A percentile compares a stretch with the other conserved stretches of the same genome.
phyloP scores from a whole-genome alignment of 345 rosid genomes.

The Alliaria petiolata region DNA sequence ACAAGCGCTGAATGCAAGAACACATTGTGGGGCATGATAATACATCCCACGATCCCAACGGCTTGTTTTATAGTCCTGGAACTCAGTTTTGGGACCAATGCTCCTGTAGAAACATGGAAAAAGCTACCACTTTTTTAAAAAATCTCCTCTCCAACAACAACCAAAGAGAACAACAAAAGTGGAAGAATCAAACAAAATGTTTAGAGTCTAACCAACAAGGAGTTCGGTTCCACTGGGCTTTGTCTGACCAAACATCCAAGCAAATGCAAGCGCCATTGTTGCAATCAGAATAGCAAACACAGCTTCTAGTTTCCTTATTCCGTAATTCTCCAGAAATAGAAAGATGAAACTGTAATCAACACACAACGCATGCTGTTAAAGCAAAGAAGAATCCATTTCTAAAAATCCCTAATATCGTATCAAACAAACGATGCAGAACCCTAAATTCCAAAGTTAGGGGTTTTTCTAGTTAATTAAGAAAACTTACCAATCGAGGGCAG shows the following conservation, averaged over 20 bases:
- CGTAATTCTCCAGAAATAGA: conserved; percentile 89
- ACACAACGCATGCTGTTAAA: background rate
- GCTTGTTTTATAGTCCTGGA: conserved; percentile 88
- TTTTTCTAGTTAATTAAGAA: background rate
- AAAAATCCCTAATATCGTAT: background rate
- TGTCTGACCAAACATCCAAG: conserved; percentile 95
- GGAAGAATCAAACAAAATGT: background rate
- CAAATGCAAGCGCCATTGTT: conserved; percentile 83
- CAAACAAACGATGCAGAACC: too few relatives aligned
- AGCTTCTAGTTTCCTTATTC: conserved; percentile 93
- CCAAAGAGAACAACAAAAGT: background rate
- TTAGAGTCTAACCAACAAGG: conserved; percentile 49
- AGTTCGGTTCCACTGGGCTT: conserved; percentile 75
- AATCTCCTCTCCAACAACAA: background rate
- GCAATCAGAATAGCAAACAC: conserved; percentile 84
- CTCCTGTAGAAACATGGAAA: conserved; percentile 40
- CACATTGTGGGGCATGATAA: conserved; percentile 96
- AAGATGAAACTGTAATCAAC: conserved; percentile 67
- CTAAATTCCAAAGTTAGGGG: background rate
- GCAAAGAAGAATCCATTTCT: background rate
- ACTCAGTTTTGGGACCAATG: conserved; percentile 81
- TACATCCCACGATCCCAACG: conserved; percentile 92
- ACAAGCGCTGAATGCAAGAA: conserved; percentile 98
- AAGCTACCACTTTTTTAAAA: background rate
- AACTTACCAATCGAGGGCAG: conserved; percentile 78